These are phyloP conservation scores for Boletus semigastroideus DNA, from an alignment of 1,284 basidiomycete species.

Conservation along the genomic window DNA sequence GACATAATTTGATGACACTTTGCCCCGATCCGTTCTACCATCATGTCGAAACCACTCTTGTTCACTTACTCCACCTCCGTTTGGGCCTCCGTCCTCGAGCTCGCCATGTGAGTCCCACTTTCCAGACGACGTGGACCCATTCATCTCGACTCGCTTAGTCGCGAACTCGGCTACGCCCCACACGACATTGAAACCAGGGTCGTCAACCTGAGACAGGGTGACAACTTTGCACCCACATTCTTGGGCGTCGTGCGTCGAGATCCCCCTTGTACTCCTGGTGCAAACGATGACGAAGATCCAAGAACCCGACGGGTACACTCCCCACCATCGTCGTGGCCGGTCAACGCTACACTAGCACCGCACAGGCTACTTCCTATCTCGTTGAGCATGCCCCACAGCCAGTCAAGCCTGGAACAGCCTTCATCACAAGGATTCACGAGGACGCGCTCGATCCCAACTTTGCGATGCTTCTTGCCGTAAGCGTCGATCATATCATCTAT, in stretches of 20 bases:
- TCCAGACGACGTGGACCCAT: neutral
- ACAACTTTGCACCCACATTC: constrained; percentile 63
- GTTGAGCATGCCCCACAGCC: constrained; percentile 43
- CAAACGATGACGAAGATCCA: constrained; percentile 2
- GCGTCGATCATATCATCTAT: constrained; percentile 16
- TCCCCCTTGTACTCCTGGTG: neutral
- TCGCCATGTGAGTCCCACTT: constrained; percentile 43
- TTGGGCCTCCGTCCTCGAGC: constrained; percentile 49
- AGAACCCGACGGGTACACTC: constrained; percentile 57
- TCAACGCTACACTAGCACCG: constrained; percentile 47
- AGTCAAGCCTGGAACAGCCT: constrained; percentile 38
- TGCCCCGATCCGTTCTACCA: neutral
- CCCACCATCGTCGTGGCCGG: constrained; percentile 49
- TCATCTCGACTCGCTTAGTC: constrained; percentile 23
- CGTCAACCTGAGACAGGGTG: constrained; percentile 50
- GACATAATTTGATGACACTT: neutral
- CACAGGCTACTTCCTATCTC: constrained; percentile 49
- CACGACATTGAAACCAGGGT: constrained; percentile 37
- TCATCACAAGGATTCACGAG: constrained; percentile 51
- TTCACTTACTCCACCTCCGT: constrained; percentile 48
- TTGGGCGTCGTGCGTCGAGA: constrained; percentile 45
- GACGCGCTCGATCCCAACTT: constrained; percentile 62
- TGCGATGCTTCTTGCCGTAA: constrained; percentile 45
- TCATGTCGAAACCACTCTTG: constrained; percentile 29
- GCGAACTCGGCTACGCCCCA: constrained; percentile 43